A percentile compares a stretch with the other conserved stretches of the same genome.
These are phyloP conservation scores for Fusarium nelsonii DNA, from an alignment of 2,329 filamentous ascomycete genomes.

Conservation along the genomic window DNA sequence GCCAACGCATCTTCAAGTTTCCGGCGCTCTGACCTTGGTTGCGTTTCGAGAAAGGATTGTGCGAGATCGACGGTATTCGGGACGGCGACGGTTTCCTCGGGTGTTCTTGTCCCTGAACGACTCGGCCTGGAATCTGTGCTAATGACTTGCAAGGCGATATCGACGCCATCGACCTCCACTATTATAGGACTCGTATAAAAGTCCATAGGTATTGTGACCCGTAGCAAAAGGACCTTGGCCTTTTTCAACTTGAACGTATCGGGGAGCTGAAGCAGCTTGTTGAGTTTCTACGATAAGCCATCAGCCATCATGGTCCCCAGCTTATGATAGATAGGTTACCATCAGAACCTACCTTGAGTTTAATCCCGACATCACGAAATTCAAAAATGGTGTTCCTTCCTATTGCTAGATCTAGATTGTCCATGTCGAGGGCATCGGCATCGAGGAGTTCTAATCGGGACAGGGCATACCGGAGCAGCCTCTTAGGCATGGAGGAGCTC, in stretches of 20 bases:
- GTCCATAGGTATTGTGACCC: constrained; percentile 87
- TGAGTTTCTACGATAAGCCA: constrained; percentile 74
- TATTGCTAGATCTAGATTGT: constrained; percentile 85
- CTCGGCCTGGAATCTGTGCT: constrained; percentile 48
- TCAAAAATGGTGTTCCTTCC: constrained; percentile 87
- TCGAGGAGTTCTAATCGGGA: constrained; percentile 88
- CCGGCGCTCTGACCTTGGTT: constrained; percentile 73
- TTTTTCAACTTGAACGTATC: constrained; percentile 76
- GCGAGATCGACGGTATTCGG: constrained; percentile 80
- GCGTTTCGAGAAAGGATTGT: constrained; percentile 80
- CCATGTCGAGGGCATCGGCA: constrained; percentile 85
- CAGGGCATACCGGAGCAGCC: constrained; percentile 87
- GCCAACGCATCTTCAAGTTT: constrained; percentile 77
- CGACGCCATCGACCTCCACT: constrained; percentile 84
- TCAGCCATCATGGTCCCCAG: constrained; percentile 40
- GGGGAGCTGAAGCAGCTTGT: constrained; percentile 79
- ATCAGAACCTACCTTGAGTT: constrained; percentile 71
- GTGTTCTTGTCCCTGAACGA: constrained; percentile 56
- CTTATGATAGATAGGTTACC: constrained; percentile 12
- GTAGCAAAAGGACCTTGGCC: constrained; percentile 80
- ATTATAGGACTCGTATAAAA: constrained; percentile 87
- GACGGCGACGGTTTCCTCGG: constrained; percentile 57
- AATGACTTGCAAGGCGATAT: constrained; percentile 73
- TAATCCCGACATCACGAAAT: constrained; percentile 86
- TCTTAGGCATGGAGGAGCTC: constrained; percentile 85